Conservation (phyloP, 2,329 filamentous ascomycete genomes). For the Aspergillus oerlinghausenensis region DNA sequence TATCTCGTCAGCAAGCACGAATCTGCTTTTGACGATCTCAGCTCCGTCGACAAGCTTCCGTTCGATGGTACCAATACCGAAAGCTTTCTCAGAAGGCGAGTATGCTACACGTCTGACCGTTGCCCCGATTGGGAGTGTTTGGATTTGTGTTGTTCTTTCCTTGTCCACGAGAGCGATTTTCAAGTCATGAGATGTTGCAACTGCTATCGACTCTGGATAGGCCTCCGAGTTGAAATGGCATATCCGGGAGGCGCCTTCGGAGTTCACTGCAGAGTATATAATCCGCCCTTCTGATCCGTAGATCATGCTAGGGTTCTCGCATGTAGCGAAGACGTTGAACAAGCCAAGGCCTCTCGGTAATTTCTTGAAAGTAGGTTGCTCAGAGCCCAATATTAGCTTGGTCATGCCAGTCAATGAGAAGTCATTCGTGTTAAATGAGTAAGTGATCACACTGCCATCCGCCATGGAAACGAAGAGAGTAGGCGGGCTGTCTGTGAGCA, state of each 20-base stretch:
- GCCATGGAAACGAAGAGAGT: conserved; percentile 88
- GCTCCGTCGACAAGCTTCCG: conserved; percentile 65
- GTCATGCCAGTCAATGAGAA: conserved; percentile 67
- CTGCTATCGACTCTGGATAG: conserved; percentile 73
- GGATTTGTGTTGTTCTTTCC: conserved; percentile 82
- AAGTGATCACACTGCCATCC: conserved; percentile 85
- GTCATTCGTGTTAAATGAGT: conserved; percentile 61
- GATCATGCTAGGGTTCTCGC: conserved; percentile 89
- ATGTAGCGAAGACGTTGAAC: conserved; percentile 84
- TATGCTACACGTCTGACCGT: conserved; percentile 86
- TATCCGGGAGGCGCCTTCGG: conserved; percentile 75
- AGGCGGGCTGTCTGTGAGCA: conserved; percentile 63
- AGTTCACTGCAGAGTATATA: conserved; percentile 89
- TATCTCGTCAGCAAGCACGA: conserved; percentile 87
- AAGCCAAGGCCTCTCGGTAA: conserved; percentile 64
- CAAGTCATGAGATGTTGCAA: conserved; percentile 72
- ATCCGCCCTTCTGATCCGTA: conserved; percentile 84
- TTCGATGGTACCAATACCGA: conserved; percentile 81
- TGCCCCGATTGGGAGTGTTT: conserved; percentile 70
- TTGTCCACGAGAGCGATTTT: conserved; percentile 78
- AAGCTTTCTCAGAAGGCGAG: conserved; percentile 70
- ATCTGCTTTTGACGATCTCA: conserved; percentile 73
- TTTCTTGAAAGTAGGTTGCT: conserved; percentile 75
- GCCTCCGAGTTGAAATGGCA: conserved; percentile 77
- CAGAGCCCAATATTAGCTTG: conserved; percentile 77